phyloP scores from a whole-genome alignment of 2,329 filamentous ascomycete genomes.

The Emmonsiellopsis sp. region DNA sequence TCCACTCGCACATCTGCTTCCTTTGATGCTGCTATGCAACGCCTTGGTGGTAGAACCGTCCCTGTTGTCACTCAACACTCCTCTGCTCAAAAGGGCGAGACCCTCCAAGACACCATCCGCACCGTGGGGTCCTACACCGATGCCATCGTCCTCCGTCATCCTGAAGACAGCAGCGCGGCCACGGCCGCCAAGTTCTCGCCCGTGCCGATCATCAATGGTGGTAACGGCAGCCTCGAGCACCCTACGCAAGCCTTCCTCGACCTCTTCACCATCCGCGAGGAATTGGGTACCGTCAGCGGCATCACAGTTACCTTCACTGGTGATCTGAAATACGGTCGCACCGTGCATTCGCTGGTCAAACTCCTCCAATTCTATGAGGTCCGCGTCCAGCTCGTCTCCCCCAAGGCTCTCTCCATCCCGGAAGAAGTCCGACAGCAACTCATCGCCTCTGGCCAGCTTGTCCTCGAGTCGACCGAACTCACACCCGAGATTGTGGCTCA shows the following conservation, averaged over 20 bases:
- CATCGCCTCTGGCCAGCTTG: conserved; percentile 63
- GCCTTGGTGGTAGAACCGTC: conserved; percentile 80
- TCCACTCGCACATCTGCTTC: conserved; percentile 92
- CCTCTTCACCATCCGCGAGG: conserved; percentile 96
- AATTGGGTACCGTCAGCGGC: conserved; percentile 88
- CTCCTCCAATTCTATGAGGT: conserved; percentile 94
- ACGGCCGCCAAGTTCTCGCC: conserved; percentile 77
- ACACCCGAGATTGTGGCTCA: conserved; percentile 77
- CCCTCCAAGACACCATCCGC: conserved; percentile 83
- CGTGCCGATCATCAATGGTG: conserved; percentile 92
- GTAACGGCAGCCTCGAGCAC: conserved; percentile 92
- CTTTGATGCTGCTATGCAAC: conserved; percentile 97
- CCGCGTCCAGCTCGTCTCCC: conserved; percentile 81
- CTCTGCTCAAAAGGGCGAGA: conserved; percentile 89
- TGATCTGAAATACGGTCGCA: conserved; percentile 84
- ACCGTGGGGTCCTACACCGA: conserved; percentile 92
- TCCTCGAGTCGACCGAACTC: conserved; percentile 64
- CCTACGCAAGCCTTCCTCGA: conserved; percentile 96
- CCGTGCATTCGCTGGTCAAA: conserved; percentile 91
- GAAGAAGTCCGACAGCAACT: conserved; percentile 63
- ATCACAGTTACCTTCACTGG: conserved; percentile 93
- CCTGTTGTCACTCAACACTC: conserved; percentile 74
- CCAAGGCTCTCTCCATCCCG: conserved; percentile 68
- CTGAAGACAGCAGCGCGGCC: conserved; percentile 68
- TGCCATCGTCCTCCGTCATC: conserved; percentile 91